phyloP scores from a whole-genome alignment of 2,329 filamentous ascomycete species.

The Venturia oleaginea region DNA sequence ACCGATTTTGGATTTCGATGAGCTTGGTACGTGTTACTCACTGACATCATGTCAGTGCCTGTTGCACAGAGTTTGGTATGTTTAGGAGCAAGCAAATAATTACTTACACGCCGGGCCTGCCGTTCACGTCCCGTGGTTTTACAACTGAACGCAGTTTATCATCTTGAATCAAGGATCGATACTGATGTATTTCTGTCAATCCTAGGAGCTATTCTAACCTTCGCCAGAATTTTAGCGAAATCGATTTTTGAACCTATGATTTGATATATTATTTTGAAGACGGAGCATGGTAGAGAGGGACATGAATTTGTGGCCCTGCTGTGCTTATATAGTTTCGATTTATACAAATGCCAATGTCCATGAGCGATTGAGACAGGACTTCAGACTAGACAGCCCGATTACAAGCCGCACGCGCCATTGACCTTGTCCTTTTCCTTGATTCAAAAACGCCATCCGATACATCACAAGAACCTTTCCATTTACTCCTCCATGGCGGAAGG shows the following conservation, averaged over 20 bases:
- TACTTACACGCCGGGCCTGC: no score
- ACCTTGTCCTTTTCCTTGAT: not conserved
- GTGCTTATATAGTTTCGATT: not conserved
- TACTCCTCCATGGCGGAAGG: not conserved
- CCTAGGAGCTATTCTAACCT: no score
- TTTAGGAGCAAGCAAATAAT: not conserved
- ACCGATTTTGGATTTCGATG: not conserved
- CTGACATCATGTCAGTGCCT: not conserved
- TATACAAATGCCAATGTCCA: not conserved
- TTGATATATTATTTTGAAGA: no score
- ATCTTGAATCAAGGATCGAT: no score
- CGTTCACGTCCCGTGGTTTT: no score
- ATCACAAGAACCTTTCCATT: not conserved
- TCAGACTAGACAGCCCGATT: not conserved
- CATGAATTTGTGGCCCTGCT: no score
- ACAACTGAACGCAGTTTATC: no score
- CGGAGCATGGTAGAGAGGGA: no score
- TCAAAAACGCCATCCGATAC: not conserved
- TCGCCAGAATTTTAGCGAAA: no score
- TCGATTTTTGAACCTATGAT: no score
- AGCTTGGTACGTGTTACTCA: not conserved
- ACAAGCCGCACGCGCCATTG: not conserved
- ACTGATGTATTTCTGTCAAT: no score
- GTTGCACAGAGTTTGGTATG: not conserved
- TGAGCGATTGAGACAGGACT: not conserved